phyloP scores from a whole-genome alignment of 2,329 filamentous ascomycete species.

The Verticillium nonalfalfae region DNA sequence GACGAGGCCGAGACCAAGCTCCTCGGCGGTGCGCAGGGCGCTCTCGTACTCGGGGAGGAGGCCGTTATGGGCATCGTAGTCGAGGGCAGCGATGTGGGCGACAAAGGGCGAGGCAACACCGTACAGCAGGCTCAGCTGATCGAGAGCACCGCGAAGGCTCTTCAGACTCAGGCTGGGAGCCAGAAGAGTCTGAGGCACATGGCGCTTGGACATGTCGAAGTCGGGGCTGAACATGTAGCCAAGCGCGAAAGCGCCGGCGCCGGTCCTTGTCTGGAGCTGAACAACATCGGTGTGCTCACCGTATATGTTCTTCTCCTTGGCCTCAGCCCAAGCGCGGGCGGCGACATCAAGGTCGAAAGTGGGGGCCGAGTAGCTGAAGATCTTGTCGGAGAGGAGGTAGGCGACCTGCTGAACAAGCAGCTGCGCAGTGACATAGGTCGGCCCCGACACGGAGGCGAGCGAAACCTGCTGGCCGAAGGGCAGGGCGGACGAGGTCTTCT shows the following conservation, averaged over 20 bases:
- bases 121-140: conserved; percentile 89
- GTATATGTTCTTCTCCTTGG: conserved; percentile 71
- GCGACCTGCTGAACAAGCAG: conserved; percentile 92
- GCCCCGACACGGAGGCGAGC: conserved; percentile 64
- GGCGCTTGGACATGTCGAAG: conserved; percentile 85
- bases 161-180: conserved; percentile 78
- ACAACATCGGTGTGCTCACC: conserved; percentile 74
- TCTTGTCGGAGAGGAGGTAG: conserved; percentile 91
- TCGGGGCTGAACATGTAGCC: conserved; percentile 98
- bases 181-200: conserved; percentile 85
- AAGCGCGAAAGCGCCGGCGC: conserved; percentile 84
- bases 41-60: conserved; percentile 84
- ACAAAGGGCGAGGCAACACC: conserved; percentile 89
- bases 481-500: conserved; percentile 42
- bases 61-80: conserved; percentile 65
- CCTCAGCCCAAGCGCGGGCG: conserved; percentile 67
- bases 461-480: conserved; percentile 51
- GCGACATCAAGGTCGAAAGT: conserved; percentile 87
- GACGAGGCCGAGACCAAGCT: conserved; percentile 81
- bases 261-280: conserved; percentile 77
- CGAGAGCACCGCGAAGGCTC: conserved; percentile 74
- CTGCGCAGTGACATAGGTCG: conserved; percentile 90
- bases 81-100: conserved; percentile 84
- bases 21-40: conserved; percentile 76
- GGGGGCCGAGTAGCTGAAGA: conserved; percentile 94